Conservation (phyloP, 2,329 filamentous ascomycete species). For the Sclerotinia subarctica region DNA sequence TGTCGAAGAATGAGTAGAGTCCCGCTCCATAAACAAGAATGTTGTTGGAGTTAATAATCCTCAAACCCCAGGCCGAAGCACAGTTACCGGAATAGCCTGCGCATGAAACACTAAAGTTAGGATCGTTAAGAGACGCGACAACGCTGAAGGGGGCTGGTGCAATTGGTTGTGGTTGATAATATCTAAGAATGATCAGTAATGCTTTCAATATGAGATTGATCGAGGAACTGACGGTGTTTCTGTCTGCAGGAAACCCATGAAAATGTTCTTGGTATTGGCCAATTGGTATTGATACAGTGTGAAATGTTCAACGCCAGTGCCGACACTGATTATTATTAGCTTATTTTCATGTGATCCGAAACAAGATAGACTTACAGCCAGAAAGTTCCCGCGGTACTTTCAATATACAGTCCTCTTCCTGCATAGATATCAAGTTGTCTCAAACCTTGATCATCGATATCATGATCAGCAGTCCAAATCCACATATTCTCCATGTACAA, state of each 20-base stretch:
- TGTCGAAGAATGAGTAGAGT: slow-evolving; percentile 58
- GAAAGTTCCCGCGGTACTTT: slow-evolving; percentile 45
- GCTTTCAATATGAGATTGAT: too few species aligned
- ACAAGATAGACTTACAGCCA: slow-evolving; percentile 43
- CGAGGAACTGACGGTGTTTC: slow-evolving; percentile 25
- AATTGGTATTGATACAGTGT: slow-evolving; percentile 54
- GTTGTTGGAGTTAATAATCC: slow-evolving; percentile 51
- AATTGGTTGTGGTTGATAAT: slow-evolving; percentile 64
- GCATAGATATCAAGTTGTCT: slow-evolving; percentile 53
- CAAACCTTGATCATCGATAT: slow-evolving; percentile 41
- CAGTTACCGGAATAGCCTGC: slow-evolving; percentile 42
- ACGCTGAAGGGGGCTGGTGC: slow-evolving; percentile 60
- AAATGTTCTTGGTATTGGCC: slow-evolving; percentile 37
- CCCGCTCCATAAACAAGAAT: slow-evolving; percentile 53
- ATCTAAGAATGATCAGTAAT: slow-evolving; percentile 38
- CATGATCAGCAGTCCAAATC: slow-evolving; percentile 48
- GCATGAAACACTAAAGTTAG: slow-evolving; percentile 47
- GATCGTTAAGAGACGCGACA: slow-evolving; percentile 44
- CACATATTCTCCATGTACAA: slow-evolving; percentile 49
- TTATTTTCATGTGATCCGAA: background rate
- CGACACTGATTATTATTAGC: slow-evolving; percentile 29
- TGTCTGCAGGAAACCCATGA: slow-evolving; percentile 32
- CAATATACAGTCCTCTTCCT: slow-evolving; percentile 48
- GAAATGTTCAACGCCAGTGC: slow-evolving; percentile 48
- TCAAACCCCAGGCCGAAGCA: slow-evolving; percentile 62